Conservation (phyloP, 345 rosid species). For the Carallia brachiata region DNA sequence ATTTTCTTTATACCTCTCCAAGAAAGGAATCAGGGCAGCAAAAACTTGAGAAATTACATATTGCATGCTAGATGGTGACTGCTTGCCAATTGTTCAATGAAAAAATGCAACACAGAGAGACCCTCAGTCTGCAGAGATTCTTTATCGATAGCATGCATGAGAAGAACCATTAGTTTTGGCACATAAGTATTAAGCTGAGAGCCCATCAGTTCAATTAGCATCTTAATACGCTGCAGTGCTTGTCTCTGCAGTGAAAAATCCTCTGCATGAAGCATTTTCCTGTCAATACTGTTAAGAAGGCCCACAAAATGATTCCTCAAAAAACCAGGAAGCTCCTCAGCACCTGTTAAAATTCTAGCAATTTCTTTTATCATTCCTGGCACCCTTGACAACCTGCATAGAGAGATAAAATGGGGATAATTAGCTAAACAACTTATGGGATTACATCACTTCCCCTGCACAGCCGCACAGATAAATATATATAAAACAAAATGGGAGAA, state of each 20-base stretch:
- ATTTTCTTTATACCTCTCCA: slow-evolving; percentile 70
- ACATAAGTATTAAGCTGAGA: slow-evolving; percentile 79
- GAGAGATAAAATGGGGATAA: slow-evolving; percentile 14
- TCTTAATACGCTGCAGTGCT: slow-evolving; percentile 84
- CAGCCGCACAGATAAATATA: too few species aligned
- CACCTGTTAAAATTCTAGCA: slow-evolving; percentile 68
- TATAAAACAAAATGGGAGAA: background rate
- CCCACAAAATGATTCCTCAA: slow-evolving; percentile 96
- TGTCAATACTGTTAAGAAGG: slow-evolving; percentile 87
- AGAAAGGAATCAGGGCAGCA: slow-evolving; percentile 90
- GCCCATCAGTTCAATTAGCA: slow-evolving; percentile 93
- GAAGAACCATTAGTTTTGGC: slow-evolving; percentile 94
- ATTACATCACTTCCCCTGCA: too few species aligned
- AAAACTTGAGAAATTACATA: slow-evolving; percentile 89
- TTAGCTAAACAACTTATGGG: background rate
- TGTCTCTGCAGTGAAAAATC: slow-evolving; percentile 72
- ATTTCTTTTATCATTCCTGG: slow-evolving; percentile 79
- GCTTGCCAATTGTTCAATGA: slow-evolving; percentile 66
- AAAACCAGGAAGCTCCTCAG: slow-evolving; percentile 80
- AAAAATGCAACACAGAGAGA: slow-evolving; percentile 78
- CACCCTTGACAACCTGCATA: slow-evolving; percentile 70
- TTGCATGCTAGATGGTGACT: slow-evolving; percentile 80
- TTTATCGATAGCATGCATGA: slow-evolving; percentile 84
- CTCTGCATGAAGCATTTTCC: slow-evolving; percentile 85
- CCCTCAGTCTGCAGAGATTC: slow-evolving; percentile 87